A percentile compares a stretch with the other conserved stretches of the same genome.
Conservation (phyloP, 1,139 yeast genomes). For the Ogataea hybrid region DNA sequence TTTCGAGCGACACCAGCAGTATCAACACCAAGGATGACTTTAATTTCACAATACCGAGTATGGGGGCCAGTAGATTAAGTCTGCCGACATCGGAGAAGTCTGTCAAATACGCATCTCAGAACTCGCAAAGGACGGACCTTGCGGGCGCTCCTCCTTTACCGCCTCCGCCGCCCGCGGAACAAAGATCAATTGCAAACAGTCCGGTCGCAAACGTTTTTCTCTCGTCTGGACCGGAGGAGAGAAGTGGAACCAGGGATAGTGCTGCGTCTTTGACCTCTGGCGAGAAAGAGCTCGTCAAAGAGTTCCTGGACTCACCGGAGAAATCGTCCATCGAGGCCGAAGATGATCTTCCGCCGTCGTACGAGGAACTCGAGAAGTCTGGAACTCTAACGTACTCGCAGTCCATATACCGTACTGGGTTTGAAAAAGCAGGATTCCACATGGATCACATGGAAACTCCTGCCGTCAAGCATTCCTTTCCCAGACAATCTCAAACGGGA, state of each 20-base stretch:
- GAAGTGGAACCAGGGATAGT: conserved; percentile 19
- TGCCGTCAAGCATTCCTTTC: neutral
- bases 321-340: conserved; percentile 10
- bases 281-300: too few relatives aligned
- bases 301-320: conserved; percentile 7
- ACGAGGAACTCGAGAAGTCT: conserved; percentile 32
- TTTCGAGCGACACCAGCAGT: conserved; percentile 14
- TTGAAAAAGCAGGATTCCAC: conserved; percentile 34
- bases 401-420: conserved; percentile 33
- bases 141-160: conserved; percentile 29
- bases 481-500: neutral
- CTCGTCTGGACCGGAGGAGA: conserved; percentile 9
- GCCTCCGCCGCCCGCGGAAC: conserved; percentile 29
- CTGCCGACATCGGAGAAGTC: neutral
- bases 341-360: conserved; percentile 31
- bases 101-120: neutral
- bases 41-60: conserved; percentile 1
- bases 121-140: neutral
- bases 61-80: conserved; percentile 5
- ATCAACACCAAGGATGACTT: conserved; percentile 1
- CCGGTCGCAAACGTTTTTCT: conserved; percentile 25
- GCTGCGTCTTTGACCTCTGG: too few relatives aligned
- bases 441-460: conserved; percentile 26
- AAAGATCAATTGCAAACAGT: conserved; percentile 22
- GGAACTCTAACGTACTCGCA: conserved; percentile 31